These are phyloP conservation scores for Vitrella brassicaformis DNA, from an alignment of 73 alveolate species.

Conservation along the genomic window DNA sequence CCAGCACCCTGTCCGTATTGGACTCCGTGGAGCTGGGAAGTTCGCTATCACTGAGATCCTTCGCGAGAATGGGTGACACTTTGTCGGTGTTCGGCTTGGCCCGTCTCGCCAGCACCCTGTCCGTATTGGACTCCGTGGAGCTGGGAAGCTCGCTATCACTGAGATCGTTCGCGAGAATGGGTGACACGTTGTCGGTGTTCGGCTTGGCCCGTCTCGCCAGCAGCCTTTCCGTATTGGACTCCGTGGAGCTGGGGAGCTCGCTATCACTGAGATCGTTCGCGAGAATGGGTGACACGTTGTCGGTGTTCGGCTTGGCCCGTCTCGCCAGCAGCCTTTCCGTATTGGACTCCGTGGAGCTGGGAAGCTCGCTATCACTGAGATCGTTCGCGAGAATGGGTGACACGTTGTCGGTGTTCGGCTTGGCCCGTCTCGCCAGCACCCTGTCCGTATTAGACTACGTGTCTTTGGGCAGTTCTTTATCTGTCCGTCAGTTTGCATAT, in stretches of 20 bases:
- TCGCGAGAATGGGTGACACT: conserved; percentile 11
- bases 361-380: conserved; percentile 20
- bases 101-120: conserved; percentile 14
- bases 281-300: conserved; percentile 9
- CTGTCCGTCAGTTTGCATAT: conserved; percentile 21
- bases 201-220: conserved; percentile 12
- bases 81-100: conserved; percentile 18
- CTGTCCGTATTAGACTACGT: conserved; percentile 9
- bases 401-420: conserved; percentile 7
- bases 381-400: conserved; percentile 20
- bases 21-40: conserved; percentile 10
- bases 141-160: conserved; percentile 19
- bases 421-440: conserved; percentile 4
- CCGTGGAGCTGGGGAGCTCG: conserved; percentile 8
- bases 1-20: conserved; percentile 7
- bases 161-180: conserved; percentile 29
- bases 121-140: conserved; percentile 19
- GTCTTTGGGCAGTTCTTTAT: conserved; percentile 2
- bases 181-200: conserved; percentile 2
- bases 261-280: conserved; percentile 17
- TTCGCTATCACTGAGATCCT: background rate
- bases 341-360: conserved; percentile 16
- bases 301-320: conserved; percentile 8
- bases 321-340: conserved; percentile 4
- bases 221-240: conserved; percentile 1